Base-by-base conservation (phyloP, 768 basidiomycete species). In the Russula foetens region DNA sequence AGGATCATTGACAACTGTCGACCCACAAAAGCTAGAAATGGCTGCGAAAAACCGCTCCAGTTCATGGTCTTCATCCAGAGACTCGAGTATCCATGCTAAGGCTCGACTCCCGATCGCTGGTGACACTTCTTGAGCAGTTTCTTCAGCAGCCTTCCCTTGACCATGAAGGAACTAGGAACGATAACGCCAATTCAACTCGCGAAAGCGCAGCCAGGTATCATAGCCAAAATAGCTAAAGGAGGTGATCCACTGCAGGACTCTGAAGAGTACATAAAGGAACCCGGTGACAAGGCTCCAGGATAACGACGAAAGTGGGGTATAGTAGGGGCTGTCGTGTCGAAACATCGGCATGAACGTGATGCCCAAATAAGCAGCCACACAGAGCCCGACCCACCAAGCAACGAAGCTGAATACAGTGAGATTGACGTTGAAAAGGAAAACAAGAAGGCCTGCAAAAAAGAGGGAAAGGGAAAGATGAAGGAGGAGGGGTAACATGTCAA, bases 391-490 rank as follows among this genome's bases (percentile, higher is more conserved):
- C 47, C 56, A 58, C n/a, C 24, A 49, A 2, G 28, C 15, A 7
- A 31, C 48, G 7, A 26, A 38, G 4, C 12, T 44, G 29, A 58
- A 58, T 7, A 63, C 39, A 0, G 53, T 39, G 15, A 17, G 11
- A 33, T 64, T 9, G 24, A 64, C 31, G 14, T 48, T 49, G n/a
- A n/a, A n/a, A n/a, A n/a, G n/a, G n/a, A n/a, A n/a, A n/a, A n/a
- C n/a, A n/a, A n/a, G n/a, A n/a, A n/a, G n/a, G n/a, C n/a, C n/a
- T n/a, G n/a, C n/a, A n/a, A n/a, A n/a, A n/a, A n/a, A n/a, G n/a
- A n/a, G n/a, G 61, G 54, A 63, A 35, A 63, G 47, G 21, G 63
- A 63, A 11, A 63, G n/a, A 21, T 63, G 60, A 11, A 64, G 48
- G n/a, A 64, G 41, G 1, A 53, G 17, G 7, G 63, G 62, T 3